Conservation (phyloP, 108 stramenopile species). For the Nitzschia sp. region DNA sequence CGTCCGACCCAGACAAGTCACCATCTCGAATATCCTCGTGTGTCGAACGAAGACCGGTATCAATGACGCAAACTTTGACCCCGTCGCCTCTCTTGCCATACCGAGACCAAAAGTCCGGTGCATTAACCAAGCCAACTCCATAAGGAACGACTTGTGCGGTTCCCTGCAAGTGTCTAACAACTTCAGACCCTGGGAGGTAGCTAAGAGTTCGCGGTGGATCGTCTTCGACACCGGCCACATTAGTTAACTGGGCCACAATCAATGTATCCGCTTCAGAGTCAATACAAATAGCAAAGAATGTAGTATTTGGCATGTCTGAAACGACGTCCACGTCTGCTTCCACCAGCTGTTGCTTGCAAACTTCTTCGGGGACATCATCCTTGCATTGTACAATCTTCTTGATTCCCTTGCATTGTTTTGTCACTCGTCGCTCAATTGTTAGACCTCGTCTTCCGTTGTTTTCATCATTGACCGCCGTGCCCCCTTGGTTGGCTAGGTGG, state of each 20-base stretch:
- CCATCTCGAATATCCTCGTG: slow-evolving; percentile 40
- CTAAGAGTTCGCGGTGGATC: slow-evolving; percentile 8
- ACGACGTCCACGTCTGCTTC: slow-evolving; percentile 7
- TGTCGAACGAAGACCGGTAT: slow-evolving; percentile 43
- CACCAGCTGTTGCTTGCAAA: not conserved
- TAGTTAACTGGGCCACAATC: slow-evolving; percentile 3
- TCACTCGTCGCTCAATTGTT: not conserved
- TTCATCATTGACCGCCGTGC: not conserved
- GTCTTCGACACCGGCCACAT: slow-evolving; percentile 14
- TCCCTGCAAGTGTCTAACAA: not conserved
- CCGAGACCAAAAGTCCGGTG: slow-evolving; percentile 21
- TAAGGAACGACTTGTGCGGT: slow-evolving; percentile 9
- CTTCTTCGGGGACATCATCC: slow-evolving; percentile 9
- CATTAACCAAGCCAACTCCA: slow-evolving; percentile 28
- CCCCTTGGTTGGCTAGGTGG: not conserved
- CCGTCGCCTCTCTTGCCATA: slow-evolving; percentile 1
- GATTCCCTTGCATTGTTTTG: slow-evolving; percentile 9
- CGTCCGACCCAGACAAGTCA: slow-evolving; percentile 2
- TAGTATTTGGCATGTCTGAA: slow-evolving; percentile 8
- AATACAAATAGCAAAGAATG: slow-evolving; percentile 13
- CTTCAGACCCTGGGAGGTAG: slow-evolving; percentile 6
- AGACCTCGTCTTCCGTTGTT: too few species aligned
- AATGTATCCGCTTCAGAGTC: not conserved
- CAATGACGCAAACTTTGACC: slow-evolving; percentile 57
- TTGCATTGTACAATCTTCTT: slow-evolving; percentile 17